A percentile compares a stretch with the other conserved stretches of the same genome.
phyloP scores from a whole-genome alignment of 371 early-diverging fungal genomes.

The Aphelidium insulamus region DNA sequence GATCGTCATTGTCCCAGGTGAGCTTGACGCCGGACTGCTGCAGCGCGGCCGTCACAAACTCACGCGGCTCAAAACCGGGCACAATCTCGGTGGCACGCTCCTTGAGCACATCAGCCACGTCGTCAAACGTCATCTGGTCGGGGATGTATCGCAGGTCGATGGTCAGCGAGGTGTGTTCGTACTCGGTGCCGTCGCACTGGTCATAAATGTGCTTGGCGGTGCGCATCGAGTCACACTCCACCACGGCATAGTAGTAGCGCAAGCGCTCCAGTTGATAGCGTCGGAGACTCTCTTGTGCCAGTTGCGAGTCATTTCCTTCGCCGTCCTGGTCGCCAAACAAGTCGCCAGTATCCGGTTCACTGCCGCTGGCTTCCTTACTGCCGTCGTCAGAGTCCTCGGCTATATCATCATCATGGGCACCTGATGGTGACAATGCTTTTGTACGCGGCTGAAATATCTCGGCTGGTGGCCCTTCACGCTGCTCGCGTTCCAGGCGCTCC shows the following conservation, averaged over 20 bases:
- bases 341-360: slow-evolving; percentile 2
- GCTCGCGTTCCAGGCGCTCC: slow-evolving; percentile 54
- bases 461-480: slow-evolving; percentile 55
- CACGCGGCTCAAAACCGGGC: slow-evolving; percentile 55
- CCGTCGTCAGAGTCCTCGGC: background rate
- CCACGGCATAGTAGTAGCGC: slow-evolving; percentile 83
- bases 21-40: slow-evolving; percentile 80
- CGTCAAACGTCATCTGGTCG: slow-evolving; percentile 67
- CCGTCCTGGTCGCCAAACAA: slow-evolving; percentile 7
- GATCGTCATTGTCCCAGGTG: slow-evolving; percentile 93
- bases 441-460: slow-evolving; percentile 30
- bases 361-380: slow-evolving; percentile 1
- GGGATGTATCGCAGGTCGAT: slow-evolving; percentile 95
- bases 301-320: slow-evolving; percentile 32
- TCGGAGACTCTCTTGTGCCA: slow-evolving; percentile 60
- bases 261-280: slow-evolving; percentile 83
- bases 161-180: slow-evolving; percentile 75
- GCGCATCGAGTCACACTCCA: slow-evolving; percentile 64
- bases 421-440: slow-evolving; percentile 1
- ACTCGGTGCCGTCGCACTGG: slow-evolving; percentile 81
- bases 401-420: background rate
- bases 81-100: slow-evolving; percentile 43
- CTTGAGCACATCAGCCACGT: slow-evolving; percentile 30
- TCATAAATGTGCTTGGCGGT: slow-evolving; percentile 65
- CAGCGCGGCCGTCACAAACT: slow-evolving; percentile 65